These are phyloP conservation scores for Xylaria acuta DNA, from an alignment of 495 filamentous ascomycete species.

Conservation along the genomic window DNA sequence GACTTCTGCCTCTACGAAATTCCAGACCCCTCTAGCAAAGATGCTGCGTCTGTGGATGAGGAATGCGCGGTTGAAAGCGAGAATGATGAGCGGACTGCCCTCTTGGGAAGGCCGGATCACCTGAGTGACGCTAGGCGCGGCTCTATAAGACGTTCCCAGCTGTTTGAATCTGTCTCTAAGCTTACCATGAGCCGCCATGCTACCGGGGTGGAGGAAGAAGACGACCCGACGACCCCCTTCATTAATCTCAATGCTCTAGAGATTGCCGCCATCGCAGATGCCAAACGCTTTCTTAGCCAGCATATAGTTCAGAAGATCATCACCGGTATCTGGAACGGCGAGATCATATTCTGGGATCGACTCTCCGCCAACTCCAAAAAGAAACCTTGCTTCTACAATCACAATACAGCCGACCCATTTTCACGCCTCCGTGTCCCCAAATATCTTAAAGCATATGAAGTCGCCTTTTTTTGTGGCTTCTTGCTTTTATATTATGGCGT, in stretches of 20 bases:
- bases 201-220: constrained; percentile 48
- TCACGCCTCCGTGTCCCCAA: constrained; percentile 87
- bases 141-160: constrained; percentile 39
- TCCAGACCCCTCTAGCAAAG: constrained; percentile 46
- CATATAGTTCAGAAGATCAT: constrained; percentile 85
- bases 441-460: constrained; percentile 90
- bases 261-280: constrained; percentile 86
- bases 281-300: constrained; percentile 90
- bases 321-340: constrained; percentile 87
- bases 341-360: constrained; percentile 91
- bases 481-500: constrained; percentile 85
- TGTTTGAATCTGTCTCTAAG: constrained; percentile 53
- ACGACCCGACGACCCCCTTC: constrained; percentile 70
- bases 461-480: constrained; percentile 83
- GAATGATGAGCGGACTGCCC: constrained; percentile 49
- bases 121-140: constrained; percentile 31
- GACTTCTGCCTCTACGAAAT: constrained; percentile 86
- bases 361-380: constrained; percentile 78
- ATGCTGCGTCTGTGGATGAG: constrained; percentile 13
- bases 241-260: constrained; percentile 85
- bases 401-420: constrained; percentile 76
- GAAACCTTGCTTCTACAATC: constrained; percentile 81
- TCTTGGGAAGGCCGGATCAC: constrained; percentile 35
- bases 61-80: constrained; percentile 37
- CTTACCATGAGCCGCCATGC: constrained; percentile 53